Evolutionary conservation across 2,329 filamentous ascomycete species (phyloP).

Genomic region (Alternaria brassicicola): DNA sequence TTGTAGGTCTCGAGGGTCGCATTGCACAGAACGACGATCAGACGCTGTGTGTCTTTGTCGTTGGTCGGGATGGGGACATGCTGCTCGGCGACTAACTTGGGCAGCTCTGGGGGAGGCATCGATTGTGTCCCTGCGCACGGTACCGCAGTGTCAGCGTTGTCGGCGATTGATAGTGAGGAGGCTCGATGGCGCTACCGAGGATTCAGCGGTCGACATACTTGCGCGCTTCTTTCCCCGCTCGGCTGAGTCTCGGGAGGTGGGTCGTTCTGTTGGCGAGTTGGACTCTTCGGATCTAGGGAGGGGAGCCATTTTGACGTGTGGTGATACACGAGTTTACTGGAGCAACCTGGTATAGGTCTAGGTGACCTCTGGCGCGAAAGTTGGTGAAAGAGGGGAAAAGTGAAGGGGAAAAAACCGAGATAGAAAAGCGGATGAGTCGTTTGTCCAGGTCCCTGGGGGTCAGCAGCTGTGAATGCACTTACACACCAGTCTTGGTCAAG

Average conservation of each 20-base stretch:
- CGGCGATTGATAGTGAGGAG: slow-evolving; percentile 14
- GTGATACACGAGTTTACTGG: neutral
- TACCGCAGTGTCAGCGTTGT: slow-evolving; percentile 32
- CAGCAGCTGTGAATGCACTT: slow-evolving; percentile 1
- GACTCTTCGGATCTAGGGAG: slow-evolving; percentile 30
- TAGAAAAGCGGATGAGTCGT: neutral
- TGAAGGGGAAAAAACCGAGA: too few species aligned
- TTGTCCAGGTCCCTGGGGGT: neutral
- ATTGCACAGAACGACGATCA: slow-evolving; percentile 96
- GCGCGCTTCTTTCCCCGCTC: slow-evolving; percentile 47
- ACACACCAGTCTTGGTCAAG: slow-evolving; percentile 3
- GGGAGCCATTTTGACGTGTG: slow-evolving; percentile 25
- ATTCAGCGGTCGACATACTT: slow-evolving; percentile 37
- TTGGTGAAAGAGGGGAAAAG: neutral
- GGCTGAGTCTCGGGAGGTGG: slow-evolving; percentile 40
- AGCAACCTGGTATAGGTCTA: neutral
- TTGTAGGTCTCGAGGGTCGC: slow-evolving; percentile 98
- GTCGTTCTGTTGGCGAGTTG: slow-evolving; percentile 21
- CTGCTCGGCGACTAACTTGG: slow-evolving; percentile 92
- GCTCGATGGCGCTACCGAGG: slow-evolving; percentile 1
- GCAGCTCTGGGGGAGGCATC: slow-evolving; percentile 86
- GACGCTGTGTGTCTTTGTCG: slow-evolving; percentile 87
- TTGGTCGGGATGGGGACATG: slow-evolving; percentile 79
- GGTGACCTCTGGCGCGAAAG: neutral
- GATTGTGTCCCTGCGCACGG: slow-evolving; percentile 72